These are phyloP conservation scores for Arthroderma uncinatum DNA, from an alignment of 2,329 filamentous ascomycete genomes.

Conservation along the genomic window DNA sequence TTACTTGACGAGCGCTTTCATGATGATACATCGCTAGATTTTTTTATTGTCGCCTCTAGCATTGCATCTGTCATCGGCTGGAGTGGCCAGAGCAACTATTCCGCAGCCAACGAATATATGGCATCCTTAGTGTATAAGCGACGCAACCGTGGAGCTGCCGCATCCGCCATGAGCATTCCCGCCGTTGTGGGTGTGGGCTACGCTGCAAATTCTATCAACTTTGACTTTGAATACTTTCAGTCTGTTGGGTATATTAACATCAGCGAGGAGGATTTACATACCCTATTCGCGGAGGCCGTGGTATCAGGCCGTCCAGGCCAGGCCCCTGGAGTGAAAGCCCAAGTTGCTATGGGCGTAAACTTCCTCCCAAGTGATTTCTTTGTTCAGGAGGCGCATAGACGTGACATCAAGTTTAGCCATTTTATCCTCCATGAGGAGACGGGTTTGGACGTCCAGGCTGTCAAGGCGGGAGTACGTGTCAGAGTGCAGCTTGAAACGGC, in stretches of 20 bases:
- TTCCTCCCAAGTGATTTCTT: neutral
- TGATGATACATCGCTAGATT: slow-evolving; percentile 1
- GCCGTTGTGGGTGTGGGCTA: slow-evolving; percentile 7
- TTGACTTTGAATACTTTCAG: neutral
- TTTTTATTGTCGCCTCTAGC: slow-evolving; percentile 17
- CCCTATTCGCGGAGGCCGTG: slow-evolving; percentile 44
- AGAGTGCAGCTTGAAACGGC: neutral
- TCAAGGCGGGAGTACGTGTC: neutral
- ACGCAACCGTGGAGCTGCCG: slow-evolving; percentile 7
- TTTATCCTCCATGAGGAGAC: neutral
- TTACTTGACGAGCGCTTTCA: slow-evolving; percentile 16
- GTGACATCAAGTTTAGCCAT: neutral
- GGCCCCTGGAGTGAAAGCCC: neutral
- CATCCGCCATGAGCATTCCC: slow-evolving; percentile 8
- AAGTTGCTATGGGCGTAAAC: neutral
- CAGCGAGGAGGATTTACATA: slow-evolving; percentile 42
- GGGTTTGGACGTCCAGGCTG: neutral
- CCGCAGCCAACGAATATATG: slow-evolving; percentile 39
- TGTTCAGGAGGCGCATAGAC: neutral
- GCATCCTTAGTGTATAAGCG: slow-evolving; percentile 19
- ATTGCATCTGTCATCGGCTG: slow-evolving; percentile 22
- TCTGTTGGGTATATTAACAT: neutral
- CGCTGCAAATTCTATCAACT: slow-evolving; percentile 8
- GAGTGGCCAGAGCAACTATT: slow-evolving; percentile 28
- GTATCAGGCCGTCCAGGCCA: slow-evolving; percentile 29